phyloP scores from a whole-genome alignment of 2,329 filamentous ascomycete species.

The Ophiosphaerella narmari region DNA sequence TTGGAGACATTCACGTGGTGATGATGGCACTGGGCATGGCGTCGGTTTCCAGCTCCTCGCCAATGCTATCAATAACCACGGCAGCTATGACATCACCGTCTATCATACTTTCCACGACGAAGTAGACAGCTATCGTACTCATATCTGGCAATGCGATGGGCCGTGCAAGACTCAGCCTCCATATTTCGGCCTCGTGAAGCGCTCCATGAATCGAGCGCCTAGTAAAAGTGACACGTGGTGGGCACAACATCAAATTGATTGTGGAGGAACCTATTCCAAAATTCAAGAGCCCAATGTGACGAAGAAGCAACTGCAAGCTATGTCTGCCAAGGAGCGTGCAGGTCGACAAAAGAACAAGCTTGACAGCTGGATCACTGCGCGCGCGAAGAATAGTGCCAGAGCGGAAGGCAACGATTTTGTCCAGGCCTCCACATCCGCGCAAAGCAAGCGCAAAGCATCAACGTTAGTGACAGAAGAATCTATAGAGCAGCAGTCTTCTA shows the following conservation, averaged over 20 bases:
- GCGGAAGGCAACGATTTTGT: slow-evolving; percentile 17
- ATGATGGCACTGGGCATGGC: slow-evolving; percentile 51
- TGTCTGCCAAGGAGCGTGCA: slow-evolving; percentile 48
- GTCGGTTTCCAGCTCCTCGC: slow-evolving; percentile 50
- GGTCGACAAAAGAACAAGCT: slow-evolving; percentile 53
- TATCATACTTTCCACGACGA: slow-evolving; percentile 54
- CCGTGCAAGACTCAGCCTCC: slow-evolving; percentile 45
- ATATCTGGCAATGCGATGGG: slow-evolving; percentile 52
- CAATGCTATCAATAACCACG: slow-evolving; percentile 52
- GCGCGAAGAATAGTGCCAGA: slow-evolving; percentile 9
- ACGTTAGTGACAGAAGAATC: slow-evolving; percentile 5
- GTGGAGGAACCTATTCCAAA: slow-evolving; percentile 50
- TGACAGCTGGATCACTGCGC: slow-evolving; percentile 46
- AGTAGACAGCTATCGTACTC: slow-evolving; percentile 52
- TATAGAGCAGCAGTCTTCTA: background rate
- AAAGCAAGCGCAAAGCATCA: slow-evolving; percentile 16
- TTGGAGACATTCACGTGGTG: slow-evolving; percentile 49
- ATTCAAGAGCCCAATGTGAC: slow-evolving; percentile 49
- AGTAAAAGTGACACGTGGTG: slow-evolving; percentile 51
- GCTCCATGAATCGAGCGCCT: slow-evolving; percentile 53
- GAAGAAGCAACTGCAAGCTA: slow-evolving; percentile 46
- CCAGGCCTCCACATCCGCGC: background rate
- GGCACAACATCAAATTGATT: slow-evolving; percentile 46
- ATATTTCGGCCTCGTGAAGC: slow-evolving; percentile 52
- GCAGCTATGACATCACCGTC: slow-evolving; percentile 47